Base-by-base conservation (phyloP, 2,329 filamentous ascomycete species). In the Daldinia eschscholtzii region DNA sequence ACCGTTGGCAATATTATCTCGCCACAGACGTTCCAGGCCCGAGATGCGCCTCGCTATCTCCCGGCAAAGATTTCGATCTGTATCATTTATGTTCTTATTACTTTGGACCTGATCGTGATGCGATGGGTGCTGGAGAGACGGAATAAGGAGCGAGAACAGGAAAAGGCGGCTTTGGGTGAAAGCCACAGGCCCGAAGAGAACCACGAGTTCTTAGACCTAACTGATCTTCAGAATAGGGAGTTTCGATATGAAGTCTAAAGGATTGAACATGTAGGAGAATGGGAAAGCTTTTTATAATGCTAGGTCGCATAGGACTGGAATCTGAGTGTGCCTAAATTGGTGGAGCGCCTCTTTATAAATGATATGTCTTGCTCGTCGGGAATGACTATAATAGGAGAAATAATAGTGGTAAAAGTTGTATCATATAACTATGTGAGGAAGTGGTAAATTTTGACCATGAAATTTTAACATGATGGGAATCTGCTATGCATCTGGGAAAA, bases 1-100 rank as follows among this genome's bases (percentile, higher is more conserved):
- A 79, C 76, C 0, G 75, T 81, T 9, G 81, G 80, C 18, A 83
- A 83, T 60, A 82, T 82, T 61, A 81, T 83, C 55, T 78, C 76
- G 0, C 81, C 81, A 1, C 81, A 82, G 61, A 82, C 80, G 0
- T 83, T 83, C 68, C 79, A 80, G 64, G 73, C 76, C 6, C 74
- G 75, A 4, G 79, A 80, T 26, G 79, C 74, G 0, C 73, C 74
- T 26, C 61, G 70, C 13, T 75, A 75, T 35, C 61, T 74, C 6
- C 73, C 72, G 23, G 73, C 74, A 28, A 50, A 69, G 39, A 71
- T 72, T 48, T 64, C 70, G 39, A 59, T 74, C 33, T 61, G 74
- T 13, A 76, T 76, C 37, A 75, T 76, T 20, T 76, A 73, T 48
- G 50, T 73, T 6, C 71, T 76, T 1, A 71, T 78, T 37, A 79